Evolutionary conservation across 768 basidiomycete genomes (phyloP), one percentile per base, ranked within the genome.

Genomic region (Agrocybe chaxingu): DNA sequence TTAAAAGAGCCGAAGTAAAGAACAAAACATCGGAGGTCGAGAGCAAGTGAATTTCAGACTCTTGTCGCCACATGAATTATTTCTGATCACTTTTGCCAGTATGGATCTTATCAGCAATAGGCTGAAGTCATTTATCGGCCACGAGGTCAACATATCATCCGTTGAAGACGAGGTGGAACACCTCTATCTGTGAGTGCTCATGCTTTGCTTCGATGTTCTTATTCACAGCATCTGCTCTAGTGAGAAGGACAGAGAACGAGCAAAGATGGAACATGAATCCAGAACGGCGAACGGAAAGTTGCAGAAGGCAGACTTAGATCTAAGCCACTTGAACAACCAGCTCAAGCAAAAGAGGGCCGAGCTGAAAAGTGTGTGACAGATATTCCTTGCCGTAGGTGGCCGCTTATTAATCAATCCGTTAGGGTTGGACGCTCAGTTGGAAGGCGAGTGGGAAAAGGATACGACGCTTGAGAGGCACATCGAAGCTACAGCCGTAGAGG

Each of bases 111-210:
- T 79, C 44, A 80, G 78, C 40, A 65, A 68, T 43, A 86, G 83
- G 62, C 87, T 84, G 60, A 79, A 76, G 35, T 81, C 85, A 52
- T 63, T 90, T 8, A 70, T 85, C n/a, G 84, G 83, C 10, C 69
- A 67, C 37, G 80, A 87, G 35, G 72, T 84, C 0, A 71, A 74
- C 5, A 69, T 74, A 1, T 84, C 84, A 7, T 81, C 76, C 1
- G 87, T 96, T 73, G 93, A 96, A 57, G 73, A 73, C 12, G 86
- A 89, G 49, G 74, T 90, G 4, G 83, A 86, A 18, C 73, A 75
- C 12, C 62, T 81, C 7, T 66, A 75, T 8, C 63, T 70, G 91
- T 93, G 46, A 62, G 80, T 74, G 11, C 30, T 33, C 35, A 10
- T 1, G 11, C 16, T 9, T 32, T 50, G 6, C 11, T 30, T 4